Conservation (phyloP, 106 monocot species). For the Xerophyta viscosa region DNA sequence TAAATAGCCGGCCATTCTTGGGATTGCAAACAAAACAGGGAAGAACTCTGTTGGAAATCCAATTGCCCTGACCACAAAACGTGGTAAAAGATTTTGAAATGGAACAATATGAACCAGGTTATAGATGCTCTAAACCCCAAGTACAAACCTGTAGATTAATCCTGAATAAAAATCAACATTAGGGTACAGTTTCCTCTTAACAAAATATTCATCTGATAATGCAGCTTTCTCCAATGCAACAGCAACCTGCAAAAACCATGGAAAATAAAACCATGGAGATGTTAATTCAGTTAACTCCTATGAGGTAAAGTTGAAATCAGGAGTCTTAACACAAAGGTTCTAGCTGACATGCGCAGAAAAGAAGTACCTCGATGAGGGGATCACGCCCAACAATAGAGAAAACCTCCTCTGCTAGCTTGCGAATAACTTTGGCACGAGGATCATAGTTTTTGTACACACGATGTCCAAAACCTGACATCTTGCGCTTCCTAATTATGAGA, state of each 20-base stretch:
- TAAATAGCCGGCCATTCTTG: slow-evolving; percentile 92
- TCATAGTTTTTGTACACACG: slow-evolving; percentile 99
- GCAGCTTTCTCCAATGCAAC: slow-evolving; percentile 93
- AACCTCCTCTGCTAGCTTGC: slow-evolving; percentile 90
- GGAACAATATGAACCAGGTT: too few species aligned
- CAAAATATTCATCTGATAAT: slow-evolving; percentile 87
- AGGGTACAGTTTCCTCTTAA: slow-evolving; percentile 91
- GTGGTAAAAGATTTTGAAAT: background rate
- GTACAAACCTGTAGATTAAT: slow-evolving; percentile 73
- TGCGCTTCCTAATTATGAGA: slow-evolving; percentile 53
- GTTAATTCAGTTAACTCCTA: too few species aligned
- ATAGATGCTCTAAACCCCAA: background rate
- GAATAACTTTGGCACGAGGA: slow-evolving; percentile 94
- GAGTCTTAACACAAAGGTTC: too few species aligned
- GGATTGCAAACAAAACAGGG: slow-evolving; percentile 82
- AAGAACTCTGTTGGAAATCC: slow-evolving; percentile 96
- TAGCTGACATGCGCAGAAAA: too few species aligned
- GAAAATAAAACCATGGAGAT: too few species aligned
- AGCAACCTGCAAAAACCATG: slow-evolving; percentile 53
- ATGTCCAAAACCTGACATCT: slow-evolving; percentile 97
- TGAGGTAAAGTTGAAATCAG: too few species aligned
- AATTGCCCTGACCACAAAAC: slow-evolving; percentile 59
- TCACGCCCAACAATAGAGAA: slow-evolving; percentile 96
- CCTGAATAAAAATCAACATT: slow-evolving; percentile 99
- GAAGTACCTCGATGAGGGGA: slow-evolving; percentile 86